phyloP scores from a whole-genome alignment of 148 eudicot species.

The Oxyria digyna region DNA sequence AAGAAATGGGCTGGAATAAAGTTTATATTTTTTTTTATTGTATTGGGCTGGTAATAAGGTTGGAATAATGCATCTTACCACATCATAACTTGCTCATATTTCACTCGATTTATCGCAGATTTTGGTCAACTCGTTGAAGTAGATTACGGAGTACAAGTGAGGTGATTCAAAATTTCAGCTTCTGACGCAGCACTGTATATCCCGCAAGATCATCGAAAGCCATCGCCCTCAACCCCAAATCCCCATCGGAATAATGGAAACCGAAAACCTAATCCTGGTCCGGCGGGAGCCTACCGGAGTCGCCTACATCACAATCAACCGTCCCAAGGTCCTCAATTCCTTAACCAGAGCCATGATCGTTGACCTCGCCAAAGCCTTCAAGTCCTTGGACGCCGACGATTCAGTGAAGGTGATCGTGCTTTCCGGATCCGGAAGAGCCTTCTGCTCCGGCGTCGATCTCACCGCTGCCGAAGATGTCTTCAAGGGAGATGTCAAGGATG shows the following conservation, averaged over 20 bases:
- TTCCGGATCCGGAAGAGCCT: slow-evolving; percentile 73
- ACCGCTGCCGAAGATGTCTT: slow-evolving; percentile 89
- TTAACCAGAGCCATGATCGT: slow-evolving; percentile 58
- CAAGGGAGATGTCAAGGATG: slow-evolving; percentile 75
- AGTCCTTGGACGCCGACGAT: slow-evolving; percentile 38
- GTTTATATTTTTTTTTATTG: too few relatives aligned
- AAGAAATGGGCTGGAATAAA: too few relatives aligned
- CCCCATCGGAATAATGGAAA: background rate
- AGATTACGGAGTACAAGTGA: too few relatives aligned
- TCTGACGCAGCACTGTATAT: background rate
- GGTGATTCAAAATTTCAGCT: too few relatives aligned
- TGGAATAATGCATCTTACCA: too few relatives aligned
- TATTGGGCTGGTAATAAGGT: too few relatives aligned
- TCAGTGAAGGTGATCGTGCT: slow-evolving; percentile 67
- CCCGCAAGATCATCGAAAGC: background rate
- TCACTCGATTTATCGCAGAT: too few relatives aligned
- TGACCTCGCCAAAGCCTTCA: slow-evolving; percentile 51
- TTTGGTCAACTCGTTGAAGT: too few relatives aligned
- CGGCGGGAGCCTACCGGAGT: slow-evolving; percentile 40
- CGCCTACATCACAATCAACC: slow-evolving; percentile 54
- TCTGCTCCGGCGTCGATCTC: slow-evolving; percentile 86
- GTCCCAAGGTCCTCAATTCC: slow-evolving; percentile 79
- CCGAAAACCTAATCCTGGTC: slow-evolving; percentile 46
- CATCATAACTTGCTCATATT: too few relatives aligned
- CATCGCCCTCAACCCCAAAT: too few relatives aligned